Evolutionary conservation across 1,139 yeast genomes (phyloP).

Genomic region (Taiozyma onychis): DNA sequence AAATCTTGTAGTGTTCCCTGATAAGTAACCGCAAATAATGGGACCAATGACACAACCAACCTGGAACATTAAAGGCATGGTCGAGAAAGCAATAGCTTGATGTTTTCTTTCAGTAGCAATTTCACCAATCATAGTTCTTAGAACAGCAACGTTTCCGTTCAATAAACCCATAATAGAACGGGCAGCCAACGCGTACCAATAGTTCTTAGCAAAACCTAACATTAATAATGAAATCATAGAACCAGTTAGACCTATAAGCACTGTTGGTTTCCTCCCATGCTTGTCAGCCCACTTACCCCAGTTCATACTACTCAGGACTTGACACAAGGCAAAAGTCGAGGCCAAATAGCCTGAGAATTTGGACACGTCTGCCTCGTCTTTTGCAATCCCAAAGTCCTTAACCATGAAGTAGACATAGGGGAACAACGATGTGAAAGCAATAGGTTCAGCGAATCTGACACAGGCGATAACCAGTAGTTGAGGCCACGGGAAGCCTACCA

Average conservation of each 20-base stretch:
- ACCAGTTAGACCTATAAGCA: conserved; percentile 46
- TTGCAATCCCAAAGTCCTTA: conserved; percentile 45
- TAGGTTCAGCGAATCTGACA: conserved; percentile 52
- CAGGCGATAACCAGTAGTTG: conserved; percentile 42
- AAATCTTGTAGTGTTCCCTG: conserved; percentile 27
- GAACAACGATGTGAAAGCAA: conserved; percentile 55
- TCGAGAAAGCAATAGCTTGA: conserved; percentile 55
- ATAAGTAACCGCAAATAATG: conserved; percentile 42
- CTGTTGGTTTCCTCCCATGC: conserved; percentile 49
- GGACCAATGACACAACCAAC: conserved; percentile 58
- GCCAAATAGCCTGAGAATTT: conserved; percentile 54
- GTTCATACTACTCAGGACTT: conserved; percentile 47
- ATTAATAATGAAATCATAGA: conserved; percentile 40
- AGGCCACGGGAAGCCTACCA: conserved; percentile 38
- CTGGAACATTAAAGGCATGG: conserved; percentile 54
- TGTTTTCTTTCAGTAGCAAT: conserved; percentile 47
- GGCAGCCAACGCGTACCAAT: conserved; percentile 45
- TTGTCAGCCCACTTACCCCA: conserved; percentile 54
- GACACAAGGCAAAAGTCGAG: conserved; percentile 47
- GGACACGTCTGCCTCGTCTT: conserved; percentile 47
- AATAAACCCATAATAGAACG: conserved; percentile 48
- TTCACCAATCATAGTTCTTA: conserved; percentile 57
- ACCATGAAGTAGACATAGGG: conserved; percentile 64
- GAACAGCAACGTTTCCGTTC: conserved; percentile 57
- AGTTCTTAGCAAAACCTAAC: conserved; percentile 48